Base-by-base conservation (phyloP, 352 stramenopile genomes). In the Globisporangium spinosum region DNA sequence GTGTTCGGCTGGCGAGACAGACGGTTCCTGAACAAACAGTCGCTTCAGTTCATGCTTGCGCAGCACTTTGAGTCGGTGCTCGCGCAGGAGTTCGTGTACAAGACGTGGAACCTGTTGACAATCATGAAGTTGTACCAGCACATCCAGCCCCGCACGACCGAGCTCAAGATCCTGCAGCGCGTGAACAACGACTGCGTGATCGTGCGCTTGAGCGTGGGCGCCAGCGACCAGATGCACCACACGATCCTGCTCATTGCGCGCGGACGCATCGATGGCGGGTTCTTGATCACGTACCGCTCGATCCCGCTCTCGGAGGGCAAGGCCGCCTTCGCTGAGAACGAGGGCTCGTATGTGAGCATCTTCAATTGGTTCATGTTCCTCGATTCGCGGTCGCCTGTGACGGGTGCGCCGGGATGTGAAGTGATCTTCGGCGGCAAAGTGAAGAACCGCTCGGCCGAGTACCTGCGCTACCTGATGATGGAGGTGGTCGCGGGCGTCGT, bases 331-430 rank as follows among this genome's bases (percentile, higher is more conserved):
- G 71, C 77, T 15, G 68, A 79, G 29, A 68, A 51, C 15, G 83
- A 91, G 62, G 82, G 74, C 54, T 77, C 80, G 67, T 82, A 85
- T 67, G 77, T 88, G 53, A 76, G 77, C 57, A 78, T 90, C 45
- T 86, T 88, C 67, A 89, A 87, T 69, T 91, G 83, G 83, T 91
- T 89, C 71, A 89, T 87, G 72, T 90, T 91, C 63, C 71, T 89
- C 55, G 81, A 91, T 43, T 65, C 70, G 57, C 60, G 0, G 45
- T 66, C 0, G 38, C 20, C 13, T 9, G 43, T 15, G 55, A 34
- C 34, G 12, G 77, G 73, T 5, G 70, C 65, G 15, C 63, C 70
- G 2, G 76, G 70, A 38, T 91, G 81, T 43, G 78, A 91, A 40
- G 83, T 91, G 17, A 89, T 83, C 5, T 89, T 91, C 34, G 83